A percentile compares a stretch with the other conserved stretches of the same genome.
Evolutionary conservation across 2,329 filamentous ascomycete species (phyloP).

Genomic region (Scedosporium minutisporum): DNA sequence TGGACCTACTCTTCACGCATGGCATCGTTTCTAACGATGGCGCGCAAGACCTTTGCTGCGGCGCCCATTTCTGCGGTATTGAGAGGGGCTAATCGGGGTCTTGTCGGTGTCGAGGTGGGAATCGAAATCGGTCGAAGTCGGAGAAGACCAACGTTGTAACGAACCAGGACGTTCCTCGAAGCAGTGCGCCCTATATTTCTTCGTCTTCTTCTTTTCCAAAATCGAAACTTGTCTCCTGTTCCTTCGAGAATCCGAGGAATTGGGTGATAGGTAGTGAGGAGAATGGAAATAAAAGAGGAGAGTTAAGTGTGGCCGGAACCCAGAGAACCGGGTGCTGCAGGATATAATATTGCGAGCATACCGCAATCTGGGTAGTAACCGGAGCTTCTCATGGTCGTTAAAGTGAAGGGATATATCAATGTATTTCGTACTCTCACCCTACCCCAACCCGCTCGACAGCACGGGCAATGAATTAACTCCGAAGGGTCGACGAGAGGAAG

Average conservation of each 20-base stretch:
- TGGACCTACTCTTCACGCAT: slow-evolving; percentile 47
- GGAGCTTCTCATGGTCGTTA: neutral
- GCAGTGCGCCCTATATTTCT: neutral
- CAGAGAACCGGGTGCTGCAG: neutral
- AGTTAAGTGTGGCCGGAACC: neutral
- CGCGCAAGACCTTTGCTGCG: slow-evolving; percentile 34
- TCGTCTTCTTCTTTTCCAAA: neutral
- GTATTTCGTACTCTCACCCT: neutral
- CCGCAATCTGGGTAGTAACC: neutral
- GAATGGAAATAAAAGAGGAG: neutral
- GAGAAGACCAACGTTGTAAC: neutral
- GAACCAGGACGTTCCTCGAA: neutral
- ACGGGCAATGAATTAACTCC: neutral
- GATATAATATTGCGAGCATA: slow-evolving; percentile 1
- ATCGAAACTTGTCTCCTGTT: neutral
- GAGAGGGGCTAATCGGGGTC: neutral
- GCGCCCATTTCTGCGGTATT: slow-evolving; percentile 26
- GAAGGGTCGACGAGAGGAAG: neutral
- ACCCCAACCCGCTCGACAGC: neutral
- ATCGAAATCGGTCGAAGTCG: neutral
- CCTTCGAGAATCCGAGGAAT: neutral
- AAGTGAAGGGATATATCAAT: neutral
- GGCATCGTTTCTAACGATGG: slow-evolving; percentile 58
- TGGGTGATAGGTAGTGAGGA: neutral
- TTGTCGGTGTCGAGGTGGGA: neutral